These are phyloP conservation scores for Candida tropicalis DNA, from an alignment of 1,139 yeast genomes.

Conservation along the genomic window DNA sequence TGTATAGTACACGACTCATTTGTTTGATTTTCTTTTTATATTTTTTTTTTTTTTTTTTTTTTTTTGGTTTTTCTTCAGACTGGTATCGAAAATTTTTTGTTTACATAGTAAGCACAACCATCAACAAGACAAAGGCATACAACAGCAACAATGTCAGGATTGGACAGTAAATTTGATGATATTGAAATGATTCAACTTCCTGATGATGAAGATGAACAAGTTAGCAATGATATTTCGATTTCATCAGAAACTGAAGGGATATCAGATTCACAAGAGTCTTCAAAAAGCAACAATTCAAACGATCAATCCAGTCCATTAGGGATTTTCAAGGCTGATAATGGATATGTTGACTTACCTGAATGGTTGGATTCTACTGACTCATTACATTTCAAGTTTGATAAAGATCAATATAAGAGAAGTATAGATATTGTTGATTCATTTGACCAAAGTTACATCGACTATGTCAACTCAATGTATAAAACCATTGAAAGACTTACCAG, in stretches of 20 bases:
- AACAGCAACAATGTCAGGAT: conserved; percentile 9
- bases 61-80: not conserved
- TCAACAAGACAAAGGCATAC: not conserved
- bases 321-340: conserved; percentile 13
- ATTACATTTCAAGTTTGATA: conserved; percentile 36
- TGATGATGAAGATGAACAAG: conserved; percentile 12
- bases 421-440: conserved; percentile 21
- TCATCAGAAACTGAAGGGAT: conserved; percentile 38
- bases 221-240: conserved; percentile 16
- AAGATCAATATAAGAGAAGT: conserved; percentile 28
- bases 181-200: conserved; percentile 52
- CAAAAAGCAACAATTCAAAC: conserved; percentile 5
- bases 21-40: not conserved
- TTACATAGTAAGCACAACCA: not conserved
- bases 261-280: conserved; percentile 23
- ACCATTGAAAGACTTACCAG: conserved; percentile 32
- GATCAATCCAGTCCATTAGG: conserved; percentile 11
- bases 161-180: conserved; percentile 33
- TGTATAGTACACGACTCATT: conserved; percentile 4
- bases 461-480: conserved; percentile 38
- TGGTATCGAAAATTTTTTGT: conserved; percentile 3
- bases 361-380: conserved; percentile 36
- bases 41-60: conserved; percentile 1
- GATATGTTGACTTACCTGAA: conserved; percentile 33
- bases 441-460: conserved; percentile 26